Base-by-base conservation (phyloP, 192 early-diverging fungal species). In the Backusella tuberculispora region DNA sequence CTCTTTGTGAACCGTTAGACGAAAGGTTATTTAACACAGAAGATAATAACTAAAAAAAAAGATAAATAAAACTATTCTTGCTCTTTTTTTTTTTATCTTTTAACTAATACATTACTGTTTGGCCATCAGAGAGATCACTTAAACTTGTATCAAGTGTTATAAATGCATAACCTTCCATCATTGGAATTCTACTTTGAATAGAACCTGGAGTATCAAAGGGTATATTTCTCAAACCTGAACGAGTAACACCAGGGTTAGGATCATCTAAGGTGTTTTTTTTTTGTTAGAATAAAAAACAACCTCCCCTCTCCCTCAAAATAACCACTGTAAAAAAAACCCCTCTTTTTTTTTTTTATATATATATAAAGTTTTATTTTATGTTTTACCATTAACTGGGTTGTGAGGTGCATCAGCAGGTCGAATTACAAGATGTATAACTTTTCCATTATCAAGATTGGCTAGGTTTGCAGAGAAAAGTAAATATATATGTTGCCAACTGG, bases 361-460 rank as follows among this genome's bases (percentile, higher is more conserved):
- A 1, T 34, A 34, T 2, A 34, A 34, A 34, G 29, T 34, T 34
- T 34, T 34, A 60, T 65, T 15, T 40, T 37, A 8, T 66, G 29
- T 1, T 21, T 50, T 84, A 87, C 86, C 83, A 80, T 85, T 85
- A 13, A 75, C 56, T 17, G 64, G 80, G 74, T 83, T 87, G 5
- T 71, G 48, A 29, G 86, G 86, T 15, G 77, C 84, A 77, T 85
- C 84, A 9, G 73, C 73, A 21, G 86, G 84, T n/a, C 86, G 71
- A 34, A 83, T 80, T 19, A 86, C 85, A 48, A 86, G 79, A 64
- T 86, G 85, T 21, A 86, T 76, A 9, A 83, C 83, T 44, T 86
- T 83, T 48, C 85, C 85, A 72, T 86, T 79, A 56, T 82, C 77
- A 17, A 86, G 76, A 42, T 81, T 81, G 78, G 74, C 74, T 76